Conservation (phyloP, 1,284 basidiomycete genomes). For the Leccinum fallax region DNA sequence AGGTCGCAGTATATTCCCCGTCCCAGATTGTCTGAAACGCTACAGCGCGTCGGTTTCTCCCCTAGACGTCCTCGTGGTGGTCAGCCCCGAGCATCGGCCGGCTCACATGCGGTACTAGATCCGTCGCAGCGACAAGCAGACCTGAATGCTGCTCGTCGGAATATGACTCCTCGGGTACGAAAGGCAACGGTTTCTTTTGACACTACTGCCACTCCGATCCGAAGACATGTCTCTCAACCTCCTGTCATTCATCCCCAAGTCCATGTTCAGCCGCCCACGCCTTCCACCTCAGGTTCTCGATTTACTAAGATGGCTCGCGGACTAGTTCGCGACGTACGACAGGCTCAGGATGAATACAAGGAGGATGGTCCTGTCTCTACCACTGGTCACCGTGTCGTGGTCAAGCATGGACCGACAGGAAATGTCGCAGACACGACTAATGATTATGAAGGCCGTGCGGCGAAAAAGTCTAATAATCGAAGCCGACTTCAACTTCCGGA, state of each 20-base stretch:
- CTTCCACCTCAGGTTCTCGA: conserved; percentile 51
- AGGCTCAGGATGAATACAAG: conserved; percentile 36
- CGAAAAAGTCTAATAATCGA: conserved; percentile 28
- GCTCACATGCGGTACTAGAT: conserved; percentile 14
- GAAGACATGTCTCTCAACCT: conserved; percentile 32
- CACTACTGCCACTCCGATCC: conserved; percentile 28
- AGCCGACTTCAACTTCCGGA: conserved; percentile 65
- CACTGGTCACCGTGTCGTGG: conserved; percentile 6
- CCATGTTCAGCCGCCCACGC: conserved; percentile 58
- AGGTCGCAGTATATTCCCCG: conserved; percentile 40
- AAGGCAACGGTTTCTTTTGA: conserved; percentile 39
- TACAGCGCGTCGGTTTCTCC: conserved; percentile 66
- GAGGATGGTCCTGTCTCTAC: conserved; percentile 6
- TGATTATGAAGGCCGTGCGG: conserved; percentile 16
- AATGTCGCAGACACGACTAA: conserved; percentile 9
- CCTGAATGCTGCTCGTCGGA: conserved; percentile 24
- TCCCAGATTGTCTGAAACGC: conserved; percentile 66
- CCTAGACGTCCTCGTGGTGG: conserved; percentile 66
- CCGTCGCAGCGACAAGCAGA: conserved; percentile 18
- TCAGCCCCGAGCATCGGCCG: conserved; percentile 33
- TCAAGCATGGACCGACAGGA: conserved; percentile 16
- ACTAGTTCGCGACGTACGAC: conserved; percentile 55
- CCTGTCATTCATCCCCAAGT: conserved; percentile 46
- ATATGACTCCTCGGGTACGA: conserved; percentile 39
- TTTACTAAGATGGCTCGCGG: conserved; percentile 62